phyloP scores from a whole-genome alignment of 179 eudicot genomes.

The Nepenthes alata region DNA sequence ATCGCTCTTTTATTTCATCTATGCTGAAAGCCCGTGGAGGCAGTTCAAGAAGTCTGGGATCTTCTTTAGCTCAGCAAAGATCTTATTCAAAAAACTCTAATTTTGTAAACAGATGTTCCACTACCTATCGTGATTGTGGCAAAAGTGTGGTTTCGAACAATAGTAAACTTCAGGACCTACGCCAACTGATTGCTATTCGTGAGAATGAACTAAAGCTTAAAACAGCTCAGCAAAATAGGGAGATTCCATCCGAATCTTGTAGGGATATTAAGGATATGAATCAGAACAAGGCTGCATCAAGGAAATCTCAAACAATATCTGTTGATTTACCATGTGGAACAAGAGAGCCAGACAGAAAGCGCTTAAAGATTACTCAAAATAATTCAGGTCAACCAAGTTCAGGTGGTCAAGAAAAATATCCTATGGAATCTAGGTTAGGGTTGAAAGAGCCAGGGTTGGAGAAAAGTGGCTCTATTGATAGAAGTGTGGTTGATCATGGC shows the following conservation, averaged over 20 bases:
- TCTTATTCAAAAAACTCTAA: slow-evolving; percentile 19
- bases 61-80: slow-evolving; percentile 16
- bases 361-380: slow-evolving; percentile 22
- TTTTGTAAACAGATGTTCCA: slow-evolving; percentile 13
- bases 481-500: slow-evolving; percentile 9
- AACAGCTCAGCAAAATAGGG: slow-evolving; percentile 26
- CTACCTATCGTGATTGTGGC: slow-evolving; percentile 23
- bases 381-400: slow-evolving; percentile 11
- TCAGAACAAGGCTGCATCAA: slow-evolving; percentile 14
- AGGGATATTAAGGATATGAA: slow-evolving; percentile 15
- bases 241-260: slow-evolving; percentile 17
- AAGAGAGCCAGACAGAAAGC: slow-evolving; percentile 39
- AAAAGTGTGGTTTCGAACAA: slow-evolving; percentile 24
- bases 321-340: slow-evolving; percentile 19
- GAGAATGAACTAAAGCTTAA: slow-evolving; percentile 58
- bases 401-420: slow-evolving; percentile 10
- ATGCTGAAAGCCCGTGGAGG: slow-evolving; percentile 23
- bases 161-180: slow-evolving; percentile 54
- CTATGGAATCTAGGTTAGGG: slow-evolving; percentile 7
- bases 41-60: slow-evolving; percentile 17
- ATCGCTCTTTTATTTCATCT: slow-evolving; percentile 29
- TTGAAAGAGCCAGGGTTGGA: slow-evolving; percentile 13
- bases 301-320: slow-evolving; percentile 18
- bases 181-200: slow-evolving; percentile 48
- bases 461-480: slow-evolving; percentile 8